Percentiles rank a stretch among this genome's conserved stretches.
Evolutionary conservation across 441 rosid genomes (phyloP).

Genomic region (Euphorbia corollata): DNA sequence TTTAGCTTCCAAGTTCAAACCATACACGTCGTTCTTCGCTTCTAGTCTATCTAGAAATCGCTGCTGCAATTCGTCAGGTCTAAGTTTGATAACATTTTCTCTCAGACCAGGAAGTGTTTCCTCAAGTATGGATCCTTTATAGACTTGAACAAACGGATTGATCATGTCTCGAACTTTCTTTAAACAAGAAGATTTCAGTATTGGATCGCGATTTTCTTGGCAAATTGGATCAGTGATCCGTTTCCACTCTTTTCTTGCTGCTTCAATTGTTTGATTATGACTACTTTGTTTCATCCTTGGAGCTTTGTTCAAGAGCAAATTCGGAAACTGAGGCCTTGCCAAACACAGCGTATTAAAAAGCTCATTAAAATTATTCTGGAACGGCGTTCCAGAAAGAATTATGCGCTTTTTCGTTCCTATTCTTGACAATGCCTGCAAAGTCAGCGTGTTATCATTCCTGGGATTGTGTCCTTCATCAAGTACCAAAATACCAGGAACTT

Average conservation of each 20-base stretch:
- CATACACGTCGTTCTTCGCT: constrained; percentile 11
- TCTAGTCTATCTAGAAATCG: constrained; percentile 30
- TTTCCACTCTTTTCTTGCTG: constrained; percentile 32
- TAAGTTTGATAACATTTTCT: constrained; percentile 48
- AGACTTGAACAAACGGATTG: constrained; percentile 58
- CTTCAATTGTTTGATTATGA: constrained; percentile 12
- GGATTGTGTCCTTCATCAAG: constrained; percentile 83
- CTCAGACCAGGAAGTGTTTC: constrained; percentile 61
- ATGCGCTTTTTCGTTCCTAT: constrained; percentile 51
- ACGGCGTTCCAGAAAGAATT: constrained; percentile 74
- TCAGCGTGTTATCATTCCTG: constrained; percentile 43
- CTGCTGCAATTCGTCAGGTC: constrained; percentile 41
- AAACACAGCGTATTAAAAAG: constrained; percentile 48
- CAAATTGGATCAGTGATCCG: constrained; percentile 30
- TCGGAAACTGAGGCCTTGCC: constrained; percentile 43
- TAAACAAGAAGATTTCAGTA: constrained; percentile 12
- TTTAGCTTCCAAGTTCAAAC: constrained; percentile 26
- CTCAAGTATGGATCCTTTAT: constrained; percentile 49
- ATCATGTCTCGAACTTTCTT: constrained; percentile 32
- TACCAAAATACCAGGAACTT: constrained; percentile 48
- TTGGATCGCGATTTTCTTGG: constrained; percentile 17
- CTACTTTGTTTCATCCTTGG: constrained; percentile 11
- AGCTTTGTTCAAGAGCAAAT: constrained; percentile 13
- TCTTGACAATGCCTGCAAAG: constrained; percentile 52
- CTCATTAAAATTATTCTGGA: constrained; percentile 73